phyloP scores from a whole-genome alignment of 305 asterid genomes.

The Fraxinus platypoda region DNA sequence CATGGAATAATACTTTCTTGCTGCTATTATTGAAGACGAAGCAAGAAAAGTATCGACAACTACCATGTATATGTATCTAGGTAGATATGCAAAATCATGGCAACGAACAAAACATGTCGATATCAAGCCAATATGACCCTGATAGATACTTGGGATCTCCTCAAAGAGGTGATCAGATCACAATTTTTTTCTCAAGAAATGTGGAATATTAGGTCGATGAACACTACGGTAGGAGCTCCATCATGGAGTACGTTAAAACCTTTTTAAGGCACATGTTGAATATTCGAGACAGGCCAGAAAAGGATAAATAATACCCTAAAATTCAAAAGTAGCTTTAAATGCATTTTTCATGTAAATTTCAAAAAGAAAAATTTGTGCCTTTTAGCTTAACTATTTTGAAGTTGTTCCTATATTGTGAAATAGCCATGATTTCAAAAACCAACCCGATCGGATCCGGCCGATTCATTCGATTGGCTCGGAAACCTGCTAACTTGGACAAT shows the following conservation, averaged over 20 bases:
- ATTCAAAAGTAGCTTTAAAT: not conserved
- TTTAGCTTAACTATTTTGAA: not conserved
- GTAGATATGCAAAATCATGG: not conserved
- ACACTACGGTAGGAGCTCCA: not conserved
- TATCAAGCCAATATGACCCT: not conserved
- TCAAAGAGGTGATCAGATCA: not conserved
- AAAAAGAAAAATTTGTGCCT: not conserved
- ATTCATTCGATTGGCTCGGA: not conserved
- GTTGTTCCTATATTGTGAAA: not conserved
- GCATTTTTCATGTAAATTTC: not conserved
- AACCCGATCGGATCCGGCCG: not conserved
- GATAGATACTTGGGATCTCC: not conserved
- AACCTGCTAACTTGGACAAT: not conserved
- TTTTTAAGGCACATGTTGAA: not conserved
- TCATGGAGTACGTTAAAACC: not conserved
- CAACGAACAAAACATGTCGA: not conserved
- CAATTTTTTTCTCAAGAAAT: not conserved
- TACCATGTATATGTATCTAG: not conserved
- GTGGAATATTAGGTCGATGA: not conserved
- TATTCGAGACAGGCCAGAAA: not conserved
- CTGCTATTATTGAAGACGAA: not conserved
- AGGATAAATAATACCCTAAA: not conserved
- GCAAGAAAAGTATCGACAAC: not conserved
- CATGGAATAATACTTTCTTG: no score
- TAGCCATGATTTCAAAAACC: not conserved